Evolutionary conservation across 768 basidiomycete genomes (phyloP).

Genomic region (Termitomyces sp.): DNA sequence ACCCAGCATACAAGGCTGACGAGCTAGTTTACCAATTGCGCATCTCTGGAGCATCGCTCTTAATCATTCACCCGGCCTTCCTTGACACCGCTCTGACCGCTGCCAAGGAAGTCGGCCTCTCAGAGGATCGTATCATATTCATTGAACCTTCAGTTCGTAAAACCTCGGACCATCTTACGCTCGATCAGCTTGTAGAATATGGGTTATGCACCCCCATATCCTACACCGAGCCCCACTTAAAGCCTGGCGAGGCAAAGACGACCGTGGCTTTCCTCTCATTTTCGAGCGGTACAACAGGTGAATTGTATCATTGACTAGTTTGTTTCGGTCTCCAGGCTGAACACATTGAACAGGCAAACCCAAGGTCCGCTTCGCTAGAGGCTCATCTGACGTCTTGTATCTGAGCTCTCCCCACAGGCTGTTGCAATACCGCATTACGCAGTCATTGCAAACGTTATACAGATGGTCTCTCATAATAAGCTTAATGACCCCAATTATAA

Average conservation of each 20-base stretch:
- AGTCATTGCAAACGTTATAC: constrained; percentile 63
- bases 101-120: constrained; percentile 36
- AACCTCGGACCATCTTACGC: constrained; percentile 22
- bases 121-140: constrained; percentile 42
- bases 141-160: constrained; percentile 25
- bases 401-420: constrained; percentile 38
- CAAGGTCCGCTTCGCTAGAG: constrained; percentile 26
- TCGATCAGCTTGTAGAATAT: constrained; percentile 49
- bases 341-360: constrained; percentile 28
- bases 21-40: constrained; percentile 60
- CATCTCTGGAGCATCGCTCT: constrained; percentile 43
- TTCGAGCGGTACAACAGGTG: constrained; percentile 76
- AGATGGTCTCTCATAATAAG: constrained; percentile 52
- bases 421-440: constrained; percentile 66
- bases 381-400: background rate
- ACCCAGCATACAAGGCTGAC: constrained; percentile 56
- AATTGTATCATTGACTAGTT: constrained; percentile 18
- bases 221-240: constrained; percentile 47
- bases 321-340: background rate
- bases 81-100: constrained; percentile 45
- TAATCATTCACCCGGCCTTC: constrained; percentile 48
- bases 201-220: constrained; percentile 32
- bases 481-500: constrained; percentile 39
- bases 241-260: constrained; percentile 57
- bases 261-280: constrained; percentile 69